Conservation (phyloP, 106 monocot genomes). For the Xerophyta viscosa region DNA sequence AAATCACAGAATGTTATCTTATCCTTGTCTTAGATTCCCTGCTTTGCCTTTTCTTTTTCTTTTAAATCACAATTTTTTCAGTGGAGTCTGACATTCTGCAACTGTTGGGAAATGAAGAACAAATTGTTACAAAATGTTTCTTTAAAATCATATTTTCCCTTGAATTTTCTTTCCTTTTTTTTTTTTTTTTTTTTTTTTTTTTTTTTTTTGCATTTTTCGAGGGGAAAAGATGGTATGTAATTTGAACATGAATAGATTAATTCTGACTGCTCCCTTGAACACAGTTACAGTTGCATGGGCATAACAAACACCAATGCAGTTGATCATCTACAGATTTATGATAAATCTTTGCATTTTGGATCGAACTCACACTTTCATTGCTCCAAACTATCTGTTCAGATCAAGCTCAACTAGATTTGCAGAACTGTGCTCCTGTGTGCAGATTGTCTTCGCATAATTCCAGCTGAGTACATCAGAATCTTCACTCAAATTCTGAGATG, state of each 20-base stretch:
- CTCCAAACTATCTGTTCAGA: constrained; percentile 25
- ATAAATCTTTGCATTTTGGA: neutral
- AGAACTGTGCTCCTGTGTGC: constrained; percentile 5
- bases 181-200: neutral
- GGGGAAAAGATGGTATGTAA: neutral
- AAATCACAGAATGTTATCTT: too few species aligned
- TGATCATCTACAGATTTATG: neutral
- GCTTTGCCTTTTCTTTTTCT: too few species aligned
- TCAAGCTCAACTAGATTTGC: constrained; percentile 24
- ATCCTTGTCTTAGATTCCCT: too few species aligned
- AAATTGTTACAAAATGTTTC: too few species aligned
- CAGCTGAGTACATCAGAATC: constrained; percentile 10
- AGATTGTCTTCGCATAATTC: neutral
- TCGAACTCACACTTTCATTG: neutral
- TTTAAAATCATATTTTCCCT: neutral
- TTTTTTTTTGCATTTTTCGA: neutral
- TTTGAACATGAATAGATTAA: neutral
- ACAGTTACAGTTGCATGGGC: neutral
- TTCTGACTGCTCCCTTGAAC: neutral
- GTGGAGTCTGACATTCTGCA: too few species aligned
- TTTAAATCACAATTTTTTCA: too few species aligned
- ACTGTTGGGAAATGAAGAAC: too few species aligned
- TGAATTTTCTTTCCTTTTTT: neutral
- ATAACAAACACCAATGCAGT: neutral
- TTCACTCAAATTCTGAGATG: constrained; percentile 1